Evolutionary conservation across 2,329 filamentous ascomycete species (phyloP), one percentile per base, ranked within the genome.

Genomic region (Amesomyces nigricolor): DNA sequence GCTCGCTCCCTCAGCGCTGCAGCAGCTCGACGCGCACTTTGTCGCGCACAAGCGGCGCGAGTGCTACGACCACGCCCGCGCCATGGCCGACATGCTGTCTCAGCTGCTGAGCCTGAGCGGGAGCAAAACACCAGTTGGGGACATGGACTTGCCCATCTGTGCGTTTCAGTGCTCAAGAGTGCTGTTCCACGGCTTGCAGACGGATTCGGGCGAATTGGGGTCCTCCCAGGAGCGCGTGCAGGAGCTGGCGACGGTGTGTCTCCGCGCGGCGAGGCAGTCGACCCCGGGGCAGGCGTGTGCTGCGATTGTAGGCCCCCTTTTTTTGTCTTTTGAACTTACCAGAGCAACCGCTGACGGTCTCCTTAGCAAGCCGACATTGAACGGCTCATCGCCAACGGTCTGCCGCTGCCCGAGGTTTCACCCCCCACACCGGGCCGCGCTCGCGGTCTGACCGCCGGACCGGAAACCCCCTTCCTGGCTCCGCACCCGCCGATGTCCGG

Each of bases 41-140:
- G 72, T 79, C 30, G 59, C 45, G 40, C 73, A 76, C 59, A 80
- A 78, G 56, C 76, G 75, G 42, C 70, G 72, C 3, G 75, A 77
- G 56, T 80, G 78, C 53, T 76, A 77, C 39, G 76, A 80, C 48
- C 79, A 82, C 56, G 77, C 79, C 8, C 66, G 76, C 35, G 76
- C 77, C 29, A 80, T 82, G 76, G 73, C 77, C 6, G 76, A 77
- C 45, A 81, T 82, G 60, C 81, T 82, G 59, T 69, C 75, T 3
- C 70, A 75, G 45, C 71, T 81, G 61, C 70, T 81, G 53, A 74
- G 74, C 17, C 71, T 81, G 4, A 75, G 77, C 37, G 77, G 75
- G 50, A 71, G 70, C 13, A 74, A 30, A 16, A 43, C 76, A 16
- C 78, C 78, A 0, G 74, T 81, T 2, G 76, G 78, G 0, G 79